Evolutionary conservation across 1,139 yeast species (phyloP), one percentile per base, ranked within the genome.

Genomic region (Yarrowia galli): DNA sequence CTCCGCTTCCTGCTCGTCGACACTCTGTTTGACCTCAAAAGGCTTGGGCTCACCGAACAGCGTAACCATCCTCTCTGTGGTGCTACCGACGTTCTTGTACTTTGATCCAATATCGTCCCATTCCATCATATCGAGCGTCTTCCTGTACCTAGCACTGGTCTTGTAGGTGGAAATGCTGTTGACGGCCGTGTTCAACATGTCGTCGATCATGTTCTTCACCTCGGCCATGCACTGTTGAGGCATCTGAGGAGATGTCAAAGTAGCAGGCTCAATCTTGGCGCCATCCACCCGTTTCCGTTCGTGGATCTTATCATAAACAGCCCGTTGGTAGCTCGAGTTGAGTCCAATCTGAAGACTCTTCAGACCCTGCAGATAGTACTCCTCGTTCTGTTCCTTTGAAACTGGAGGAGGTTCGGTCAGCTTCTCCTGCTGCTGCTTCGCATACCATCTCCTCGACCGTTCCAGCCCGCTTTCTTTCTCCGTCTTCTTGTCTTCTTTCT

Each of bases 131-230:
- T n/a, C n/a, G n/a, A n/a, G n/a, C n/a, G n/a, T n/a, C n/a, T n/a
- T n/a, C 28, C 7, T 25, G 28, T 25, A 25, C 3, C 6, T 7
- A 7, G 28, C 28, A 25, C 28, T 25, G 28, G 28, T 4, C 7
- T 10, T 28, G 32, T 1, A 28, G 7, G 13, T 46, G 48, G 48
- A 20, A 16, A 9, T 18, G 6, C 12, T 15, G 7, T n/a, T n/a
- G 20, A n/a, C 53, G 2, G 58, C 58, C 3, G 23, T 15, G 28
- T 20, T 18, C 16, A 56, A n/a, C 16, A 56, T 56, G 5, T 25
- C 63, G 22, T 56, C 63, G 1, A 56, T 28, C 49, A 56, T 56
- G 4, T 13, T n/a, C 38, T 56, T 12, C 3, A 56, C 38, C 28
- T 56, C n/a, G 15, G 3, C 25, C 22, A 36, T 10, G 18, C 49